Evolutionary conservation across 768 basidiomycete species (phyloP).

Genomic region (Podaxis carcinomalis): DNA sequence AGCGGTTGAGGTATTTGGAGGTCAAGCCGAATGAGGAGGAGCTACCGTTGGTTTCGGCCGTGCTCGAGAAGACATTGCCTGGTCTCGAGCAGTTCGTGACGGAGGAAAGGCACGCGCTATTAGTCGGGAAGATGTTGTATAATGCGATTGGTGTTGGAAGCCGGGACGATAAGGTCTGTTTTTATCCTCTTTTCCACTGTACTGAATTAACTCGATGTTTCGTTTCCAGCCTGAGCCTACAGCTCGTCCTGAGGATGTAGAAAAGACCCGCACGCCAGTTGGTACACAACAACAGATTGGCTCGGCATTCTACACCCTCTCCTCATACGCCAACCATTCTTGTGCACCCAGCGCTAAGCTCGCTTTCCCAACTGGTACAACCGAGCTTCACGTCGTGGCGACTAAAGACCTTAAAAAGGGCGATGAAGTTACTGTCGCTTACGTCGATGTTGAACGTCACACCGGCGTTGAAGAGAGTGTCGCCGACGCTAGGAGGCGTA

Average conservation of each 20-base stretch:
- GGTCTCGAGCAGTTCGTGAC: constrained; percentile 71
- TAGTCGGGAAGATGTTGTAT: constrained; percentile 70
- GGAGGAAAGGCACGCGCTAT: constrained; percentile 54
- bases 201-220: constrained; percentile 1
- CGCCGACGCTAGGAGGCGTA: constrained; percentile 54
- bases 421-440: constrained; percentile 73
- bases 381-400: constrained; percentile 69
- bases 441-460: constrained; percentile 61
- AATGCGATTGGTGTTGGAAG: constrained; percentile 78
- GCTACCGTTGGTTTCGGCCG: constrained; percentile 41
- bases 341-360: constrained; percentile 67
- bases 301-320: constrained; percentile 69
- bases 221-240: constrained; percentile 42
- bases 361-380: constrained; percentile 59
- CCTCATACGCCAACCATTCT: constrained; percentile 75
- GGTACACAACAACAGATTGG: constrained; percentile 78
- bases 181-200: not conserved
- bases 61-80: constrained; percentile 59
- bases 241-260: constrained; percentile 63
- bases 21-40: constrained; percentile 46
- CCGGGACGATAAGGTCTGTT: constrained; percentile 63
- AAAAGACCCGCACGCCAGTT: constrained; percentile 71
- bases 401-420: constrained; percentile 64
- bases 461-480: constrained; percentile 41
- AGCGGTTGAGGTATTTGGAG: constrained; percentile 67